These are phyloP conservation scores for Colletotrichum sp. DNA, from an alignment of 2,329 filamentous ascomycete genomes.

Conservation along the genomic window DNA sequence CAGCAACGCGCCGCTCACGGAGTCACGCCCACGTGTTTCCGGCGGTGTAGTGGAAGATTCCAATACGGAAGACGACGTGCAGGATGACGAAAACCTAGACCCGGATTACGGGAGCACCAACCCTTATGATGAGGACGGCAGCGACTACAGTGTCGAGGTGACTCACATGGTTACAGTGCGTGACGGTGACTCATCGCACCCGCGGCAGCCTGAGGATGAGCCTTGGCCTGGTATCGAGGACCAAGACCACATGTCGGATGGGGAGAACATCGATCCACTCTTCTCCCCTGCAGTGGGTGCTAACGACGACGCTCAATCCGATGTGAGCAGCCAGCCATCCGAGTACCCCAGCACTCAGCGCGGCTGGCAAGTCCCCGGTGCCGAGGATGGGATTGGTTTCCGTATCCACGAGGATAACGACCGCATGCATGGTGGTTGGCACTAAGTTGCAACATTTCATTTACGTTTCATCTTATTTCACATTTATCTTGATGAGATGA, in stretches of 20 bases:
- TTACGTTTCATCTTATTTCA: neutral
- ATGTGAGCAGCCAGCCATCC: slow-evolving; percentile 56
- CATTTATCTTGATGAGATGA: slow-evolving; percentile 14
- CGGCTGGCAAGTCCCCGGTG: slow-evolving; percentile 38
- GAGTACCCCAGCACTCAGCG: slow-evolving; percentile 61
- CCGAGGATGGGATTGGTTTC: slow-evolving; percentile 32
- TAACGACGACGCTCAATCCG: slow-evolving; percentile 35
- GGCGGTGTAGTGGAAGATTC: slow-evolving; percentile 19
- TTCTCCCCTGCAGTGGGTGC: slow-evolving; percentile 21
- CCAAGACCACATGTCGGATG: slow-evolving; percentile 48
- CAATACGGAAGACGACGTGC: slow-evolving; percentile 30
- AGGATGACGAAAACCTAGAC: slow-evolving; percentile 34
- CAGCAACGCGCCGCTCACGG: slow-evolving; percentile 62
- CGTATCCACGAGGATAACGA: slow-evolving; percentile 45
- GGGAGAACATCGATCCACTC: slow-evolving; percentile 56
- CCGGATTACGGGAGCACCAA: slow-evolving; percentile 30
- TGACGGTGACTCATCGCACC: slow-evolving; percentile 28
- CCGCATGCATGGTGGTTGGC: slow-evolving; percentile 15
- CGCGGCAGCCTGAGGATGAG: slow-evolving; percentile 56
- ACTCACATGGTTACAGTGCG: slow-evolving; percentile 22
- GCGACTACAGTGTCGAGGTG: slow-evolving; percentile 30
- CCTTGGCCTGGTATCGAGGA: slow-evolving; percentile 64
- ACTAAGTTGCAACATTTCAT: neutral
- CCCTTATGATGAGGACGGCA: slow-evolving; percentile 33
- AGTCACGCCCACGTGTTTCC: slow-evolving; percentile 35